phyloP scores from a whole-genome alignment of 2,329 filamentous ascomycete species.

The Scedosporium minutisporum region DNA sequence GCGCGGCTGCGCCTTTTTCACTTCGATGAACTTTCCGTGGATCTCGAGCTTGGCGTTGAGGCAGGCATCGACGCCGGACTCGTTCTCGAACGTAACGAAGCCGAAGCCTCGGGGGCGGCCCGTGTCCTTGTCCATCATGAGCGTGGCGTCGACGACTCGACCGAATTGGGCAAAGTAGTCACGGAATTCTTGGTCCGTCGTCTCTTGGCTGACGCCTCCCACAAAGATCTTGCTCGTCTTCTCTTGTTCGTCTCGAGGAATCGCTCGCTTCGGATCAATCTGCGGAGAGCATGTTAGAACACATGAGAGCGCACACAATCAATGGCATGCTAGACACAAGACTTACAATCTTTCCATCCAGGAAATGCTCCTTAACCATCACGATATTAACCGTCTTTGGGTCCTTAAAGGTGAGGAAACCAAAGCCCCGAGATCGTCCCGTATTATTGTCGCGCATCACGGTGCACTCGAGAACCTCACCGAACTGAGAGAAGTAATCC shows the following conservation, averaged over 20 bases:
- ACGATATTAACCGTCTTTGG: constrained; percentile 97
- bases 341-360: constrained; percentile 96
- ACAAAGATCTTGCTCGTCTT: constrained; percentile 99
- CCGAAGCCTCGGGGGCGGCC: constrained; percentile 94
- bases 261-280: constrained; percentile 97
- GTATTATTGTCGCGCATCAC: constrained; percentile 98
- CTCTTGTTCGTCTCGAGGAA: constrained; percentile 94
- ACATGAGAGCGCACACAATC: not conserved
- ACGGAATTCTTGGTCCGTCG: constrained; percentile 90
- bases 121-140: constrained; percentile 99
- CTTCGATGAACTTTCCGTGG: constrained; percentile 91
- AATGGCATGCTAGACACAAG: not conserved
- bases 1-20: constrained; percentile 93
- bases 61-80: constrained; percentile 87
- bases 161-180: constrained; percentile 97
- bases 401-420: constrained; percentile 95
- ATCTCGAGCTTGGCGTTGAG: constrained; percentile 80
- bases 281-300: constrained; percentile 26
- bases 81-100: constrained; percentile 96
- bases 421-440: constrained; percentile 88
- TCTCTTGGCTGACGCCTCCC: constrained; percentile 93
- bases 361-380: constrained; percentile 98
- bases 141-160: constrained; percentile 87
- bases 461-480: constrained; percentile 93
- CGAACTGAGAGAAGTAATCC: constrained; percentile 96